Evolutionary conservation across 441 rosid genomes (phyloP).

Genomic region (Aleurites moluccanus): DNA sequence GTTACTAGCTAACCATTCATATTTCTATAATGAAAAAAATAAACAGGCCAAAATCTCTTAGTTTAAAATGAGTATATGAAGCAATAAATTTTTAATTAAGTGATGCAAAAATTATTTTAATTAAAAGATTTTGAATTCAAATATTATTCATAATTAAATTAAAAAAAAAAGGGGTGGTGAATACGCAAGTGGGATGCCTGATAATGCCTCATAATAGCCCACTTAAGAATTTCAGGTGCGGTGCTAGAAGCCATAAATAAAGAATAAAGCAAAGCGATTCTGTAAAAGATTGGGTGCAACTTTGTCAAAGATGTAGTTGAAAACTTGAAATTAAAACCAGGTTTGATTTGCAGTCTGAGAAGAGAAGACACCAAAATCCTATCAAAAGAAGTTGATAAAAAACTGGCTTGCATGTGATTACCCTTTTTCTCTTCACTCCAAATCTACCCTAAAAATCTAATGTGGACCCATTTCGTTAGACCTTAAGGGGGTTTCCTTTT

Average conservation of each 20-base stretch:
- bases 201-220: conserved; percentile 1
- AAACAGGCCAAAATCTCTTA: too few relatives aligned
- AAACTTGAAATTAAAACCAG: not conserved
- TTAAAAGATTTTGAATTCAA: too few relatives aligned
- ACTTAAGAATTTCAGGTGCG: conserved; percentile 15
- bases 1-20: too few relatives aligned
- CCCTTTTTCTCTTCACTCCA: not conserved
- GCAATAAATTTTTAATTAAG: too few relatives aligned
- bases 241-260: conserved; percentile 20
- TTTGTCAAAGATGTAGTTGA: conserved; percentile 26
- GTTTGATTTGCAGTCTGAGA: not conserved
- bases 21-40: too few relatives aligned
- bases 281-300: conserved; percentile 10
- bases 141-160: too few relatives aligned
- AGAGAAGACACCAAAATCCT: conserved; percentile 12
- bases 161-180: too few relatives aligned
- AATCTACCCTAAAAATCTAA: conserved; percentile 17
- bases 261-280: not conserved
- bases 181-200: not conserved
- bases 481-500: not conserved
- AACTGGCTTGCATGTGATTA: conserved; percentile 37
- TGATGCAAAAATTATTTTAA: too few relatives aligned
- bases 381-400: conserved; percentile 31
- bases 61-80: too few relatives aligned
- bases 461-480: conserved; percentile 16